Evolutionary conservation across 129 eudicot genomes (phyloP), one percentile per base, ranked within the genome.

Genomic region (Flaveria bidentis): DNA sequence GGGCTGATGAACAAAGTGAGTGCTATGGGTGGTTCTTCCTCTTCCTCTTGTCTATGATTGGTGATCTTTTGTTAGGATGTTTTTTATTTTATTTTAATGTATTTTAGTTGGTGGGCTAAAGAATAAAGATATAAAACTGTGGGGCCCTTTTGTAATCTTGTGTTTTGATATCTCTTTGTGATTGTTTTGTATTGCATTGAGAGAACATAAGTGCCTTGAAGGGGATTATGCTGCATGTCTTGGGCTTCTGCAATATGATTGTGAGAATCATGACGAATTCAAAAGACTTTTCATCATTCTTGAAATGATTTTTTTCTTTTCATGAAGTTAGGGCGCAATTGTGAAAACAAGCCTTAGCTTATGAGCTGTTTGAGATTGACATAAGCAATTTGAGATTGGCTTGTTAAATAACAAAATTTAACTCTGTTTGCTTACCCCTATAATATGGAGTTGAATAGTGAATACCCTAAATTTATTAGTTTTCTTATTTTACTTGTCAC

Each of bases 1-100:
- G 92, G 87, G 55, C 83, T 93, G 73, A 83, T 93, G 83, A 81
- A 84, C 41, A 93, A 87, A 82, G 86, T 93, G 50, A 83, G 88
- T 53, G 46, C 81, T 36, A 79, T 87, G 88, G 87, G 83, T 61
- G 87, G 86, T 22, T 81, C 90, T 17, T 87, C 90, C 12, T 85
- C 88, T 14, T 85, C 89, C 16, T 80, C 89, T 47, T 87, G 75
- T 64, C 67, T 71, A 72, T 69, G 68, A 79, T 61, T 67, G 67
- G 66, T 61, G 76, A 51, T 64, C n/a, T 30, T 65, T 67, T 69
- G 68, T 73, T 72, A 30, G 65, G 65, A 3, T 74, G n/a, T 55
- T 75, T 30, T 74, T 71, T 42, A 42, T 72, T 42, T 47, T 36
- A 36, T 36, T 36, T 36, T 36, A 5, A 36, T 22, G 75, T 42